Evolutionary conservation across 768 basidiomycete genomes (phyloP).

Genomic region (Russula ochroleuca): DNA sequence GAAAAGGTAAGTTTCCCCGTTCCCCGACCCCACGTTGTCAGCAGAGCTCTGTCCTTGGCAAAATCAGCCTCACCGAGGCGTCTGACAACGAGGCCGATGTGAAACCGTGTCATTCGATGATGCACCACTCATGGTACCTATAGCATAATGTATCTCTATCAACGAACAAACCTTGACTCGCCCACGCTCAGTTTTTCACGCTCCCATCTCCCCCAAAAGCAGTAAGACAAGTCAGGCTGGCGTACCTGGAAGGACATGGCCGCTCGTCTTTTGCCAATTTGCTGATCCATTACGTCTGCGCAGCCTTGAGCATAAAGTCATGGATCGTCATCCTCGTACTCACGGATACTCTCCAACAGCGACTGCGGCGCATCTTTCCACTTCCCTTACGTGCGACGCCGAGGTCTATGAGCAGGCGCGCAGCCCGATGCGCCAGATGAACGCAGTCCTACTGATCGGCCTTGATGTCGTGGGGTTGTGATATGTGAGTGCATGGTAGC

Average conservation of each 20-base stretch:
- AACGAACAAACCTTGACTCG: constrained; percentile 24
- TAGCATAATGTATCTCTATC: constrained; percentile 30
- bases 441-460: constrained; percentile 26
- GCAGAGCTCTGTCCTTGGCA: no score
- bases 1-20: no score
- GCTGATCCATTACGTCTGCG: constrained; percentile 27
- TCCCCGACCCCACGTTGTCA: no score
- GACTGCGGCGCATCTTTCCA: constrained; percentile 28
- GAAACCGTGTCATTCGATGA: constrained; percentile 4
- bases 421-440: constrained; percentile 23
- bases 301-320: constrained; percentile 26
- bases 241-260: constrained; percentile 28
- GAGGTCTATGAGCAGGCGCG: constrained; percentile 22
- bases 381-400: constrained; percentile 29
- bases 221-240: neutral
- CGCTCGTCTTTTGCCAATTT: constrained; percentile 22
- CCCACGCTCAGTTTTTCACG: neutral
- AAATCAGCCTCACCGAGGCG: no score
- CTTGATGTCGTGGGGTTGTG: constrained; percentile 22
- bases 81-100: no score
- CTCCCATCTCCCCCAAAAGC: neutral
- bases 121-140: constrained; percentile 6
- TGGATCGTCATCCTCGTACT: constrained; percentile 27
- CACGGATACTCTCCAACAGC: constrained; percentile 27
- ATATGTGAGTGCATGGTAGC: neutral